Conservation (phyloP, 305 asterid genomes). For the Solanum hybrid region DNA sequence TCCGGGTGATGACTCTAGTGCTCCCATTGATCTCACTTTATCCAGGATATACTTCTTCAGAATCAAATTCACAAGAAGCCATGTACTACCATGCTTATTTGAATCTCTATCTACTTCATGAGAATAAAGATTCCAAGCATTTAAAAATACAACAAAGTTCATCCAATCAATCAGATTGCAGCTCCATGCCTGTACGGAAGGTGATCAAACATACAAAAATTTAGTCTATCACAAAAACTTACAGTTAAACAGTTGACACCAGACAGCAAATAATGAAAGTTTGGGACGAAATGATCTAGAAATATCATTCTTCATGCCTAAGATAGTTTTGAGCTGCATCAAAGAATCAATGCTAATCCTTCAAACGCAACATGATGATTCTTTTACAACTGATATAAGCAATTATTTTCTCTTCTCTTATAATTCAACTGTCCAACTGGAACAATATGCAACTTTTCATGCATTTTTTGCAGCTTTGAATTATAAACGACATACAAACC, state of each 20-base stretch:
- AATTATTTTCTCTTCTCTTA: background rate
- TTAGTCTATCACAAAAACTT: background rate
- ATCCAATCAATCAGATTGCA: conserved; percentile 63
- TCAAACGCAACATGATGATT: background rate
- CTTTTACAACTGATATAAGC: background rate
- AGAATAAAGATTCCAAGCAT: conserved; percentile 78
- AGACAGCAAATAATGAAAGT: background rate
- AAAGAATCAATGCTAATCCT: background rate
- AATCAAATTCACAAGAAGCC: conserved; percentile 62
- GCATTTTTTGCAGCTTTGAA: background rate
- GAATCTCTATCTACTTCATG: conserved; percentile 35
- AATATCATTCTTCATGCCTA: background rate
- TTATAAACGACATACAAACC: background rate
- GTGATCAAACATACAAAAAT: background rate
- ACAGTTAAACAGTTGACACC: background rate
- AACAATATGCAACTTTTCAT: background rate
- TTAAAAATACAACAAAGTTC: conserved; percentile 70
- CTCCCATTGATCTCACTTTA: conserved; percentile 45
- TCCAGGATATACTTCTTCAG: conserved; percentile 48
- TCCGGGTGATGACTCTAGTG: conserved; percentile 69
- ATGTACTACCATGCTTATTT: conserved; percentile 22
- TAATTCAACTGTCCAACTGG: background rate
- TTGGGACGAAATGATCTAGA: background rate
- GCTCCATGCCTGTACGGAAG: conserved; percentile 43
- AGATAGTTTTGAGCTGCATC: background rate